phyloP scores from a whole-genome alignment of 2,329 filamentous ascomycete genomes.

The Xylariaceae sp. region DNA sequence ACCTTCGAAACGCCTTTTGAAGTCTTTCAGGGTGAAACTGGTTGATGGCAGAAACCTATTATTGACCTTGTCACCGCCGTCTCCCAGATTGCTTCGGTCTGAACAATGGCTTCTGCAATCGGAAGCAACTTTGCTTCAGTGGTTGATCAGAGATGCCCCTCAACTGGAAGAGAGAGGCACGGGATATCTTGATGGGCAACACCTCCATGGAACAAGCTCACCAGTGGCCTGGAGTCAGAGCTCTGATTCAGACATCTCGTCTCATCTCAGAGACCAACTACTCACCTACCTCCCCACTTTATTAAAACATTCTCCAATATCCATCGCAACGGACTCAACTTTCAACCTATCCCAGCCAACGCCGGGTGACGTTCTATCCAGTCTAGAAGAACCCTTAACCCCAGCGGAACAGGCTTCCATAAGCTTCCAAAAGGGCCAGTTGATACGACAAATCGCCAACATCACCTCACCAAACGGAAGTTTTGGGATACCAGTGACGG shows the following conservation, averaged over 20 bases:
- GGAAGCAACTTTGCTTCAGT: constrained; percentile 42
- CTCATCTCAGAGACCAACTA: constrained; percentile 20
- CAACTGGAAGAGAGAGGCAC: constrained; percentile 1
- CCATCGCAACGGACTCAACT: constrained; percentile 31
- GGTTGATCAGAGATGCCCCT: constrained; percentile 34
- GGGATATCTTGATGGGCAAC: not conserved
- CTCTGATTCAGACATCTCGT: constrained; percentile 9
- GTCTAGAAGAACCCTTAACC: constrained; percentile 33
- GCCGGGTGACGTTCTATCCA: constrained; percentile 36
- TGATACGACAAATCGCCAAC: constrained; percentile 41
- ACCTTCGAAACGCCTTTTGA: constrained; percentile 37
- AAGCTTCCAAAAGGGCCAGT: constrained; percentile 43
- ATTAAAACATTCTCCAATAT: constrained; percentile 35
- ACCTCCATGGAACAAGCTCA: not conserved
- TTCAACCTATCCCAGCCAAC: constrained; percentile 42
- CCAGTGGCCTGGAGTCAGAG: not conserved
- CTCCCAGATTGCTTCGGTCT: constrained; percentile 42
- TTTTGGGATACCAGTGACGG: constrained; percentile 44
- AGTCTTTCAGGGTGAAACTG: constrained; percentile 40
- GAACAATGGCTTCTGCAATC: constrained; percentile 42
- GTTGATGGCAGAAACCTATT: constrained; percentile 39
- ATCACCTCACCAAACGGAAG: constrained; percentile 41
- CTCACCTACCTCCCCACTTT: constrained; percentile 37
- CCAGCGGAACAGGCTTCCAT: constrained; percentile 34
- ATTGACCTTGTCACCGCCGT: constrained; percentile 41